Conservation (phyloP, 2,329 filamentous ascomycete genomes). For the Knufia fluminis region DNA sequence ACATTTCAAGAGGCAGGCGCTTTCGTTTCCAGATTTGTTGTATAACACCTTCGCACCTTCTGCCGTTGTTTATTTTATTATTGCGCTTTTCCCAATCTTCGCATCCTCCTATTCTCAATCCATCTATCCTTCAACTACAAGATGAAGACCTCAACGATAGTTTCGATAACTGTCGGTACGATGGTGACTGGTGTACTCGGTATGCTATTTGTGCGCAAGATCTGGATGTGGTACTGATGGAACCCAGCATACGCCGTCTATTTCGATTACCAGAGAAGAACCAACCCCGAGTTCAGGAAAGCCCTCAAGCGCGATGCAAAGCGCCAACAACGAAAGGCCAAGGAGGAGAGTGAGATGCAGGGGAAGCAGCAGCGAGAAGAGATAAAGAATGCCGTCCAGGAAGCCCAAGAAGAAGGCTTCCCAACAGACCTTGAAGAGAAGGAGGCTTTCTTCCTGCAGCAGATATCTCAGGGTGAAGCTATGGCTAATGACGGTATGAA, state of each 20-base stretch:
- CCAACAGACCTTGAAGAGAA: slow-evolving; percentile 82
- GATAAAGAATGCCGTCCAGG: slow-evolving; percentile 66
- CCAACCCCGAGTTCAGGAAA: slow-evolving; percentile 54
- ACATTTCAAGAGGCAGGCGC: not conserved
- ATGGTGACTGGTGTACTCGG: slow-evolving; percentile 49
- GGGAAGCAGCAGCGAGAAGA: slow-evolving; percentile 46
- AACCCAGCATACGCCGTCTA: slow-evolving; percentile 52
- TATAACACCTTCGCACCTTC: slow-evolving; percentile 3
- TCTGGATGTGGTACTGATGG: not conserved
- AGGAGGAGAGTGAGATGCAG: slow-evolving; percentile 39
- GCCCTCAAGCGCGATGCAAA: slow-evolving; percentile 44
- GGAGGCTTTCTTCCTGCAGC: slow-evolving; percentile 92
- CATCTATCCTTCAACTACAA: slow-evolving; percentile 16
- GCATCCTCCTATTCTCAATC: not conserved
- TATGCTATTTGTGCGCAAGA: slow-evolving; percentile 24
- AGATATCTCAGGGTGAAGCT: slow-evolving; percentile 79
- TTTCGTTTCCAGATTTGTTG: slow-evolving; percentile 1
- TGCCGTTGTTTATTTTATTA: slow-evolving; percentile 3
- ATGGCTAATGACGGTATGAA: slow-evolving; percentile 70
- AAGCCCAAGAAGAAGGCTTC: slow-evolving; percentile 85
- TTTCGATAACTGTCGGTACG: slow-evolving; percentile 49
- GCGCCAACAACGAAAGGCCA: slow-evolving; percentile 37
- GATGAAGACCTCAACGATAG: slow-evolving; percentile 49
- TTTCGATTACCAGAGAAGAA: slow-evolving; percentile 57
- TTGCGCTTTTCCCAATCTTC: not conserved